These are phyloP conservation scores for Hypoxylon sp. DNA, from an alignment of 2,329 filamentous ascomycete species.

Conservation along the genomic window DNA sequence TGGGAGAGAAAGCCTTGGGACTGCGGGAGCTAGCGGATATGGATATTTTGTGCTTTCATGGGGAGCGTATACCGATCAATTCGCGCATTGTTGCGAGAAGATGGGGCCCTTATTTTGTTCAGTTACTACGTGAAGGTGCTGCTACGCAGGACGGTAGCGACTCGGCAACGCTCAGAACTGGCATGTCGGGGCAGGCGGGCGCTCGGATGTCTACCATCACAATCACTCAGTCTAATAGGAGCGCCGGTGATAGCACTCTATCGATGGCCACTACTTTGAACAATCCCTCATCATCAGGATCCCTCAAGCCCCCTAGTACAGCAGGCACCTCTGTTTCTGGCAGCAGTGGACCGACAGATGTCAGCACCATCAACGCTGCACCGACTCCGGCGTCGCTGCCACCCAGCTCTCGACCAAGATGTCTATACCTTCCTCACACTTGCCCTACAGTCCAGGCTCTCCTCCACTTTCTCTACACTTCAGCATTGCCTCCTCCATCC, in stretches of 20 bases:
- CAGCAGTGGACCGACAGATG: constrained; percentile 59
- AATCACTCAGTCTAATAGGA: constrained; percentile 79
- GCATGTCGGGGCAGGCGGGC: constrained; percentile 68
- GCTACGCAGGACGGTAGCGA: constrained; percentile 80
- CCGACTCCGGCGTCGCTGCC: constrained; percentile 71
- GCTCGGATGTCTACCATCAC: constrained; percentile 86
- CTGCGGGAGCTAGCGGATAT: constrained; percentile 94
- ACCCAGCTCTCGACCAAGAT: constrained; percentile 80
- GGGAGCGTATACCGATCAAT: constrained; percentile 93
- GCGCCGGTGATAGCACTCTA: constrained; percentile 63
- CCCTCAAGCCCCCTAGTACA: constrained; percentile 61
- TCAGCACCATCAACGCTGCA: constrained; percentile 67
- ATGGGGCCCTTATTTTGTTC: constrained; percentile 97
- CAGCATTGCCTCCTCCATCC: constrained; percentile 81
- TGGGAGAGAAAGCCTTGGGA: constrained; percentile 84
- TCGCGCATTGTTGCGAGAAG: constrained; percentile 87
- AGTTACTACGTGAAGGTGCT: constrained; percentile 86
- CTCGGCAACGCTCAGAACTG: constrained; percentile 79
- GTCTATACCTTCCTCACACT: constrained; percentile 94
- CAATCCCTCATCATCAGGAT: constrained; percentile 55
- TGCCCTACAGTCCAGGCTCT: constrained; percentile 90
- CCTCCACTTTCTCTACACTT: constrained; percentile 94
- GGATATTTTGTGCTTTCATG: constrained; percentile 93
- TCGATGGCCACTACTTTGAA: constrained; percentile 61
- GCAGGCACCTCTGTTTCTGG: constrained; percentile 62